Evolutionary conservation across 495 filamentous ascomycete genomes (phyloP), one percentile per base, ranked within the genome.

Genomic region (Pyronema omphalodes): DNA sequence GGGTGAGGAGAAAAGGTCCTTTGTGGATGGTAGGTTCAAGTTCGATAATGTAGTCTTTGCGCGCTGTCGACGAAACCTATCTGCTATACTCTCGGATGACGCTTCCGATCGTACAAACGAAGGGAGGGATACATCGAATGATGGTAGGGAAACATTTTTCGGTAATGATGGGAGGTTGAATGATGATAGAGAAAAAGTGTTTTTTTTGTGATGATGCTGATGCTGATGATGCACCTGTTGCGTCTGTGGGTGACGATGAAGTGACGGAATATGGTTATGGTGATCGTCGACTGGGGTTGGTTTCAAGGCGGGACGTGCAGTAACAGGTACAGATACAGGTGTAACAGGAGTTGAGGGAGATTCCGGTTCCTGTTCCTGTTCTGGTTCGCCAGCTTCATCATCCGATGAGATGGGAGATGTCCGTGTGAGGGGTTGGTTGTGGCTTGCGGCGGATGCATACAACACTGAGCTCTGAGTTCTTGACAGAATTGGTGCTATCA

Each of bases 401-500:
- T 43, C 39, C 23, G 23, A 29, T 29, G 23, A 29, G 23, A 29
- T 29, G 23, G 23, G 23, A 5, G 23, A 29, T 1, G 23, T 29
- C 5, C 23, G 23, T 29, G 23, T 43, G 39, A 12, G 39, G 39
- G 50, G 35, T 8, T 17, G 11, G 12, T 7, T 19, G 14, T 52
- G 35, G 50, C 35, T 43, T 8, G 51, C 19, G 8, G 54, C 54
- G 35, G 41, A 40, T 19, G 48, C 48, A 36, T 57, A 57, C 11
- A 62, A 37, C 17, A 51, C 59, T 39, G 54, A 55, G 5, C 54
- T 55, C 15, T 60, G 61, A 12, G 54, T 51, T 37, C 57, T 35
- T 18, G 61, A 59, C 48, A 62, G 63, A 37, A 62, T 44, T 33
- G 61, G 61, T 7, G 59, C 51, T 44, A 62, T 57, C 14, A 64